Conservation (phyloP, 2,329 filamentous ascomycete species). For the Penicillium sp. region DNA sequence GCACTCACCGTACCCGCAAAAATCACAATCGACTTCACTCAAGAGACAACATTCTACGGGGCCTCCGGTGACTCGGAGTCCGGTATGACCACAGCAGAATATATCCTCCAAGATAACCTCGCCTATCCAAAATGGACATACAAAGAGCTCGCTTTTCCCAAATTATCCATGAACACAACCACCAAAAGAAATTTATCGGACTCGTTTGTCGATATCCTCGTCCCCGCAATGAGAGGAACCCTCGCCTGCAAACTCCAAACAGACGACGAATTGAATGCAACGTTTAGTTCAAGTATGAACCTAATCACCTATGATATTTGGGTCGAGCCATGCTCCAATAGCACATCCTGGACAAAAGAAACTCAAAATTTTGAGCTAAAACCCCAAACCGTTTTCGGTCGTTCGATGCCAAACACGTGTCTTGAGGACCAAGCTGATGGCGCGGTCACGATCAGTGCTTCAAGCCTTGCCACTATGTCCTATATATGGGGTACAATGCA, state of each 20-base stretch:
- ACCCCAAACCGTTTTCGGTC: background rate
- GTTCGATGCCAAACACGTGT: background rate
- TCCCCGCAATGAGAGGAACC: slow-evolving; percentile 7
- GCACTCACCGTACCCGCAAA: background rate
- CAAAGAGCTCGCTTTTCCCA: slow-evolving; percentile 5
- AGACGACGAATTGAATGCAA: background rate
- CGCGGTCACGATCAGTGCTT: background rate
- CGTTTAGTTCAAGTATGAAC: background rate
- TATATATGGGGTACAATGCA: slow-evolving; percentile 9
- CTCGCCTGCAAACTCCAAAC: background rate
- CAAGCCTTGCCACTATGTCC: background rate
- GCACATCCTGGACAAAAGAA: background rate
- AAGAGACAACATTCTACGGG: slow-evolving; percentile 1
- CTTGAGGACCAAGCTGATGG: too few species aligned
- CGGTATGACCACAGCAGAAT: slow-evolving; percentile 1
- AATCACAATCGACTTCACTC: background rate
- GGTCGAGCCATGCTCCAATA: background rate
- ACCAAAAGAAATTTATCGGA: background rate
- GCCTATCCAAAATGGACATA: slow-evolving; percentile 11
- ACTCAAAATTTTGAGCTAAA: background rate
- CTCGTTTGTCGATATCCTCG: slow-evolving; percentile 1
- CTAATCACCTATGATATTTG: background rate
- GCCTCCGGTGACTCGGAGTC: background rate
- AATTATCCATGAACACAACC: background rate
- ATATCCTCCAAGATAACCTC: slow-evolving; percentile 10